Conservation (phyloP, 1,284 basidiomycete genomes). For the Sporisorium scitamineum region DNA sequence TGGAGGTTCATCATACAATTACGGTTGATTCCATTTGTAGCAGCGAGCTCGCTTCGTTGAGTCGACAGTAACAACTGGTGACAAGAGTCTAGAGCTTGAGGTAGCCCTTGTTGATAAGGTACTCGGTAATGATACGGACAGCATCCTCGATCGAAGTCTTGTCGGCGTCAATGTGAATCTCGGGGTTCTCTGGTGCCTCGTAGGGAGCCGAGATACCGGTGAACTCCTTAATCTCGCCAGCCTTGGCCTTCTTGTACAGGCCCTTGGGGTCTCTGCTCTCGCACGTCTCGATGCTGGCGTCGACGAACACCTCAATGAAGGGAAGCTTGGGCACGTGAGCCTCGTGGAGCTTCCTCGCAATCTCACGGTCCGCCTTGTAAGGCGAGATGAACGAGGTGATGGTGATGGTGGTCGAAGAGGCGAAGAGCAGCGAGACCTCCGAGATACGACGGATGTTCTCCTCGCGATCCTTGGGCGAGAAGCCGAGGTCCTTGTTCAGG, state of each 20-base stretch:
- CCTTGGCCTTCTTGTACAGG: constrained; percentile 94
- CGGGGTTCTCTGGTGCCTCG: constrained; percentile 85
- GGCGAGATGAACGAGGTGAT: constrained; percentile 99
- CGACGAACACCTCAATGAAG: constrained; percentile 92
- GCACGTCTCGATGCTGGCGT: constrained; percentile 88
- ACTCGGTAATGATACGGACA: constrained; percentile 83
- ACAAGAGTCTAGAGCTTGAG: constrained; percentile 52
- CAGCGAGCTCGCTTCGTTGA: too few relatives aligned
- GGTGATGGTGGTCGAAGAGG: constrained; percentile 85
- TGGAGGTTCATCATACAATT: too few relatives aligned
- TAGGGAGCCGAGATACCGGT: constrained; percentile 98
- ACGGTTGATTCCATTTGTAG: too few relatives aligned
- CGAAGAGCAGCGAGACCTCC: constrained; percentile 95
- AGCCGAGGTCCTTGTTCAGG: constrained; percentile 97
- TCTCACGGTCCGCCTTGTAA: constrained; percentile 84
- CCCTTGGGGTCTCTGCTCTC: constrained; percentile 97
- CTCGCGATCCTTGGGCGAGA: constrained; percentile 91
- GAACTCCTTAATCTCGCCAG: constrained; percentile 98
- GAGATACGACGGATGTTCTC: constrained; percentile 98
- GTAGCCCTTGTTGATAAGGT: constrained; percentile 76
- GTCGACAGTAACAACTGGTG: too few relatives aligned
- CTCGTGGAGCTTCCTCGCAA: constrained; percentile 84
- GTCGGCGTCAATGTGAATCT: constrained; percentile 92
- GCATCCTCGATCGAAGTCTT: constrained; percentile 82
- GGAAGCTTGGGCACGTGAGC: constrained; percentile 75